These are phyloP conservation scores for Sarcodon sp. DNA, from an alignment of 768 basidiomycete species.

Conservation along the genomic window DNA sequence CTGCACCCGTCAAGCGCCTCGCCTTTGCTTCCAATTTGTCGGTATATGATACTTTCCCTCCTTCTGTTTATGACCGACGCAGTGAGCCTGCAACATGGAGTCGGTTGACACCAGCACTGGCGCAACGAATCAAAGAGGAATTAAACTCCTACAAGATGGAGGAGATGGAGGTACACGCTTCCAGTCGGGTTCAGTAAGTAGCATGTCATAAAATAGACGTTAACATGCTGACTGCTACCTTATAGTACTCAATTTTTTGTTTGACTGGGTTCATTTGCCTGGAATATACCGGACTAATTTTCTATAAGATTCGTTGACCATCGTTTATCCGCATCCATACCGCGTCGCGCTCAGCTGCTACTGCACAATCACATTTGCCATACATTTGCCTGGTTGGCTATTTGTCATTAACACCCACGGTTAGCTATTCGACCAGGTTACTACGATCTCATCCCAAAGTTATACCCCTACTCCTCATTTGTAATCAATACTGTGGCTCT, in stretches of 20 bases:
- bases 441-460: no score
- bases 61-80: constrained; percentile 83
- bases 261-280: constrained; percentile 21
- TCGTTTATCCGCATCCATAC: no score
- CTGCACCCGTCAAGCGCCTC: constrained; percentile 55
- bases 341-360: no score
- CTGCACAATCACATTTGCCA: no score
- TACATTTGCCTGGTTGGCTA: no score
- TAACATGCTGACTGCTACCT: constrained; percentile 6
- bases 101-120: constrained; percentile 84
- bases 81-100: constrained; percentile 98
- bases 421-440: no score
- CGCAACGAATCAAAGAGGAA: constrained; percentile 96
- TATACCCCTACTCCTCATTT: no score
- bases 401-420: no score
- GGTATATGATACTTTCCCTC: constrained; percentile 94
- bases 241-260: constrained; percentile 82
- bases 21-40: constrained; percentile 88
- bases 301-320: no score
- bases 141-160: constrained; percentile 99
- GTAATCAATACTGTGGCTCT: no score
- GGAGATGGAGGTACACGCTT: constrained; percentile 97
- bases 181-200: constrained; percentile 82
- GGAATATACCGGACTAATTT: no score
- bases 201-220: neutral